Conservation (phyloP, 352 stramenopile species). For the Elongisporangium undulatum region DNA sequence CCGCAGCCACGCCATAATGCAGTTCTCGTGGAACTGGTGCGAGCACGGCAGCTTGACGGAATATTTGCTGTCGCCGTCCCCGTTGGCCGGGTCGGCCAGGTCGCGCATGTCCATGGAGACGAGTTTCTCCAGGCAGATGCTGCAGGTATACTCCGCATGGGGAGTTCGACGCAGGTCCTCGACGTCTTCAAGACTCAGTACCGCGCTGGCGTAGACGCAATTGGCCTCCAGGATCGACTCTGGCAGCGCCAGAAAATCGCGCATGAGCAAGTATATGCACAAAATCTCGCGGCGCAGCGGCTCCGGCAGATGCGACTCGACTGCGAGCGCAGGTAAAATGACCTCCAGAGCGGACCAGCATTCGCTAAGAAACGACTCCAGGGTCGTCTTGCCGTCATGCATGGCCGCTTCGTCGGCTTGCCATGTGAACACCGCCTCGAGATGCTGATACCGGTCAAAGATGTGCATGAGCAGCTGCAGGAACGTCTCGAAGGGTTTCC, state of each 20-base stretch:
- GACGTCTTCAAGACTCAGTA: conserved; percentile 54
- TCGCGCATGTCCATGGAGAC: conserved; percentile 14
- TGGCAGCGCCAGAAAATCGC: conserved; percentile 45
- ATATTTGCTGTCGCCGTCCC: conserved; percentile 10
- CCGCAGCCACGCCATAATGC: conserved; percentile 60
- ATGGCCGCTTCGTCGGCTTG: conserved; percentile 28
- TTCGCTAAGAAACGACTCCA: conserved; percentile 40
- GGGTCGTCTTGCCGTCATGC: conserved; percentile 24
- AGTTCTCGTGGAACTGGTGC: conserved; percentile 64
- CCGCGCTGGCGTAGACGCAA: conserved; percentile 48
- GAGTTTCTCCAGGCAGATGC: conserved; percentile 50
- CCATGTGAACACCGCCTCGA: conserved; percentile 39
- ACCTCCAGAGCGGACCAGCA: conserved; percentile 44
- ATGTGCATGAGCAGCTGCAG: conserved; percentile 26
- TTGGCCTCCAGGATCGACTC: conserved; percentile 44
- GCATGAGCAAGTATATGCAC: conserved; percentile 42
- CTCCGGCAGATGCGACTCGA: conserved; percentile 33
- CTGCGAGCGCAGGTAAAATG: conserved; percentile 38
- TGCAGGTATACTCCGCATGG: conserved; percentile 37
- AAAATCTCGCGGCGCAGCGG: conserved; percentile 28
- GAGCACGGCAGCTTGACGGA: conserved; percentile 43
- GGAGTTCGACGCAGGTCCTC: conserved; percentile 22
- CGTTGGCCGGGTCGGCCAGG: conserved; percentile 5
- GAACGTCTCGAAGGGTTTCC: conserved; percentile 50
- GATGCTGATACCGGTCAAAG: conserved; percentile 29